A percentile compares a stretch with the other conserved stretches of the same genome.
phyloP scores from a whole-genome alignment of 2,329 filamentous ascomycete species.

The Aureobasidium sp. region DNA sequence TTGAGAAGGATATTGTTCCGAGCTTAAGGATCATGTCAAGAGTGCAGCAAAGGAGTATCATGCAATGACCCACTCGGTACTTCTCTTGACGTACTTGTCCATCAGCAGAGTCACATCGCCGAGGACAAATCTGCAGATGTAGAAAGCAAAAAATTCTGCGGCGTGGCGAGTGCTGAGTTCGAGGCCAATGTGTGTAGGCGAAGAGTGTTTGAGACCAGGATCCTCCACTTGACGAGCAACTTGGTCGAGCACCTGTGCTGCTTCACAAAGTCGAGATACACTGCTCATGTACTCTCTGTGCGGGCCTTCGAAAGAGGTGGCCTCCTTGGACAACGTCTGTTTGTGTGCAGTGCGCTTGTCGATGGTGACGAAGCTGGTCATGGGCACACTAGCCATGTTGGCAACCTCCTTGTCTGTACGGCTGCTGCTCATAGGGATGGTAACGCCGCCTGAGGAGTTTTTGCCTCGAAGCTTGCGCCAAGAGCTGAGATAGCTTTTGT shows the following conservation, averaged over 20 bases:
- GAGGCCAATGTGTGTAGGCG: conserved; percentile 88
- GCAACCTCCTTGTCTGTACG: conserved; percentile 47
- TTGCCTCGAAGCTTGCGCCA: conserved; percentile 89
- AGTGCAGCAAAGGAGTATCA: conserved; percentile 23
- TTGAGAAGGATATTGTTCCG: not conserved
- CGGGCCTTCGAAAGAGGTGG: conserved; percentile 64
- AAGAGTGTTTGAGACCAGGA: conserved; percentile 81
- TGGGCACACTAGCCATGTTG: conserved; percentile 44
- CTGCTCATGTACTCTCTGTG: conserved; percentile 87
- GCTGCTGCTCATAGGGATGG: not conserved
- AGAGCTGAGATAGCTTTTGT: conserved; percentile 71
- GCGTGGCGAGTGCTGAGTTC: conserved; percentile 90
- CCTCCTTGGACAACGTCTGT: conserved; percentile 33
- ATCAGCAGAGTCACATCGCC: conserved; percentile 74
- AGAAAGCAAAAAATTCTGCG: conserved; percentile 96
- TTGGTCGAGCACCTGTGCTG: conserved; percentile 86
- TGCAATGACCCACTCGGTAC: conserved; percentile 81
- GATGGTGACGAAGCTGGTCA: conserved; percentile 64
- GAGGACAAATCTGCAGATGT: conserved; percentile 89
- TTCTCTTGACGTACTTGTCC: conserved; percentile 95
- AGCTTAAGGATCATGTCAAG: not conserved
- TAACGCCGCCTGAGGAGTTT: conserved; percentile 48
- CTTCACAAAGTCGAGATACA: conserved; percentile 83
- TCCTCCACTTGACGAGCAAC: conserved; percentile 94
- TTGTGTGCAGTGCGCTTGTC: conserved; percentile 47